Base-by-base conservation (phyloP, 441 rosid genomes). In the Euphorbia corollata region DNA sequence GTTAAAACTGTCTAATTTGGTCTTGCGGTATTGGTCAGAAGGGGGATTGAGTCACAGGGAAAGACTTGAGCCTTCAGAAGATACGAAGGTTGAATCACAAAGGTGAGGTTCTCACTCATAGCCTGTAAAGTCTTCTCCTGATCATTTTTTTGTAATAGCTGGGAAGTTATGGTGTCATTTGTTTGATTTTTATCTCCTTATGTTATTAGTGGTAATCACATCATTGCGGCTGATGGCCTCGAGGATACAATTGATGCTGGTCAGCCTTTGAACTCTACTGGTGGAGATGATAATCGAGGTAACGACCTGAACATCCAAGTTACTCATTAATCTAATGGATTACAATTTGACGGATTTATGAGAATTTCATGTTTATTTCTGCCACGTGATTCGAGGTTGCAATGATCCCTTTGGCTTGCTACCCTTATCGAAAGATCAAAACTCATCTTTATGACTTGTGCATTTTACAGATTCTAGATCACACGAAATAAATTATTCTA, bases 231-330 rank as follows among this genome's bases (percentile, higher is more conserved):
- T 72, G 73, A 67, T 70, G 69, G 34, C 22, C 64, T 7, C 16
- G 71, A 66, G 69, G 82, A 77, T 61, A 61, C 62, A 4, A 71
- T 62, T 27, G 80, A 69, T 38, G 71, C 57, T 56, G 63, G 63
- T 64, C 77, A 74, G 70, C 79, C 71, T 20, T 36, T 60, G 59
- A 71, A 74, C 69, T 68, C 71, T 22, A 36, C 30, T 15, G 61
- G 53, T 8, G 77, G 57, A 70, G 76, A 36, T 61, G 61, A 74
- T 64, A 45, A 63, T 32, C 81, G 68, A 68, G 89, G 91, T 83
- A 45, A 22, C 56, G 4, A 23, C 56, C 56, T 51, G 16, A 16
- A 50, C 5, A 50, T 16, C 55, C 5, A 41, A 41, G 8, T 2
- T 41, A 2, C 11, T 41, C 47, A 41, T 41, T 41, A 41, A 41